These are phyloP conservation scores for Syzygium aromaticum DNA, from an alignment of 345 rosid genomes.

Conservation along the genomic window DNA sequence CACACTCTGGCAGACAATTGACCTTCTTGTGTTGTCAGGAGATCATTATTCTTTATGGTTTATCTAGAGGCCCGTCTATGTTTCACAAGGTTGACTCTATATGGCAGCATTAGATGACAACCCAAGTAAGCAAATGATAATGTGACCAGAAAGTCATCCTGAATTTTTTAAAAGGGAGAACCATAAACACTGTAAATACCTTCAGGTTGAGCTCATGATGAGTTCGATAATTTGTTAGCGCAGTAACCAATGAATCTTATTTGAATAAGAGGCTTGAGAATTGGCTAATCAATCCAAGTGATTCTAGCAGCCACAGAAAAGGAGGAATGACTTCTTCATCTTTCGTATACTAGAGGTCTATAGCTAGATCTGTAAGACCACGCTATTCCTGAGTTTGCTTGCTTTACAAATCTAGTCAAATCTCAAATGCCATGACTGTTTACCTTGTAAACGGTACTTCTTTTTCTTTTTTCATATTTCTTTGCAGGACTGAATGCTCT, in stretches of 20 bases:
- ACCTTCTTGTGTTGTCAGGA: background rate
- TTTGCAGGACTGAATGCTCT: background rate
- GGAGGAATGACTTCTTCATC: background rate
- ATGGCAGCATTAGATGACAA: background rate
- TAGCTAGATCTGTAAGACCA: background rate
- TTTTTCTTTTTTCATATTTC: background rate
- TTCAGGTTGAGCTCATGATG: background rate
- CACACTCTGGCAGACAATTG: background rate
- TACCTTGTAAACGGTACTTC: background rate
- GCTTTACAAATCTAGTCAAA: background rate
- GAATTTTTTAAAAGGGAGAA: background rate
- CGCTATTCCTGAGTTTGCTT: background rate
- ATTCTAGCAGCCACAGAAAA: background rate
- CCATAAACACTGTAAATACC: background rate
- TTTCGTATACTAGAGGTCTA: background rate
- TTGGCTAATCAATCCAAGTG: background rate
- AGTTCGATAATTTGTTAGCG: background rate
- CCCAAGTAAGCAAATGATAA: background rate
- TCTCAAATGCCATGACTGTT: background rate
- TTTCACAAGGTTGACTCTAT: background rate
- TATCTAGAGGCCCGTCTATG: background rate
- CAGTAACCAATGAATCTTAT: background rate
- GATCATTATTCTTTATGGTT: background rate
- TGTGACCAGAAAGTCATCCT: background rate
- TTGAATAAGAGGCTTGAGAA: background rate